phyloP scores from a whole-genome alignment of 331 rosid genomes.

The Erythrophleum ivorense region DNA sequence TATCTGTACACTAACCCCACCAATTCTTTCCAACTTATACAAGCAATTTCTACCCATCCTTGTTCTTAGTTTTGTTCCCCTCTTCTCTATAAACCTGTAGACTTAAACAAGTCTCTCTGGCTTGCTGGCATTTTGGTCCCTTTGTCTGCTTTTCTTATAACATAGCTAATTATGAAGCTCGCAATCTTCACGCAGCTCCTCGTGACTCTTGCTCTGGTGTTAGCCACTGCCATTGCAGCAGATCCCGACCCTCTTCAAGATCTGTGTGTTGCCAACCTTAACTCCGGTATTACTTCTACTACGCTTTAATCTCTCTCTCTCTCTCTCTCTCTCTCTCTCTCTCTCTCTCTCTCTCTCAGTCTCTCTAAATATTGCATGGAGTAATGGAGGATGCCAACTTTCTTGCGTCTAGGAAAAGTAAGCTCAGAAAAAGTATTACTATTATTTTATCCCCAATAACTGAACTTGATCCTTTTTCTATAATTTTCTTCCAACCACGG shows the following conservation, averaged over 20 bases:
- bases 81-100: background rate
- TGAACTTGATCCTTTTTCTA: background rate
- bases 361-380: background rate
- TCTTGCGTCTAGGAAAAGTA: background rate
- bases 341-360: too few relatives aligned
- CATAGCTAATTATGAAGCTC: constrained; percentile 49
- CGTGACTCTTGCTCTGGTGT: constrained; percentile 47
- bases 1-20: constrained; percentile 24
- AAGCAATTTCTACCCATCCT: background rate
- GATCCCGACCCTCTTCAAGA: constrained; percentile 91
- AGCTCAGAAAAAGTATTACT: too few relatives aligned
- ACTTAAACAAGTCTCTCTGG: constrained; percentile 32
- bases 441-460: background rate
- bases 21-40: constrained; percentile 6
- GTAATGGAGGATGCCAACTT: background rate
- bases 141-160: background rate
- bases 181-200: constrained; percentile 28
- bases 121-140: background rate
- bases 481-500: background rate
- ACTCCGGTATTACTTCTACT: constrained; percentile 51
- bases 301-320: background rate
- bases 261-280: constrained; percentile 76
- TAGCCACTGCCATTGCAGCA: constrained; percentile 49
- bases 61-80: background rate
- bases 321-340: too few relatives aligned